Evolutionary conservation across 257 asterid species (phyloP).

Genomic region (Salvia miltiorrhiza): DNA sequence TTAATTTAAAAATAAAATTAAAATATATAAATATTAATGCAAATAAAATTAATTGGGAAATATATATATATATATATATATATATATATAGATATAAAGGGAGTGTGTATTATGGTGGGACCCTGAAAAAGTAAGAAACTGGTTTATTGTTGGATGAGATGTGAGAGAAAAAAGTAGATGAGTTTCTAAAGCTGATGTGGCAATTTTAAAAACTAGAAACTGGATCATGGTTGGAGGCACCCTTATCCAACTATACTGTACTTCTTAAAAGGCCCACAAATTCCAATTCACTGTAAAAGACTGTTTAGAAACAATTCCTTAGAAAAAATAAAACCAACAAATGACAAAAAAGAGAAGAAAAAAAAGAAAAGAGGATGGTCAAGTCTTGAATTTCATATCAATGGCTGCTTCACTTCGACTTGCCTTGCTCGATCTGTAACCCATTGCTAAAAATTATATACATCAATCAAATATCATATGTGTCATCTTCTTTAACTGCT

Average conservation of each 20-base stretch:
- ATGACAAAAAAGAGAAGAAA: not conserved
- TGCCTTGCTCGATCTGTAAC: slow-evolving; percentile 32
- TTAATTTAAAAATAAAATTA: too few relatives aligned
- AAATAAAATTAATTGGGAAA: too few relatives aligned
- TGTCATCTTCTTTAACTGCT: slow-evolving; percentile 24
- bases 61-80: too few relatives aligned
- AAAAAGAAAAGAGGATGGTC: not conserved
- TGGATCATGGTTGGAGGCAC: too few relatives aligned
- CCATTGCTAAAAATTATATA: slow-evolving; percentile 30
- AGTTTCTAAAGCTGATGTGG: too few relatives aligned
- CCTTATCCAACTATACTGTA: not conserved
- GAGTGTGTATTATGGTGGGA: too few relatives aligned
- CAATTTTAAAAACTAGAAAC: too few relatives aligned
- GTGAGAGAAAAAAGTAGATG: too few relatives aligned
- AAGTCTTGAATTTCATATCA: slow-evolving; percentile 22
- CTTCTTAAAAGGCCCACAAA: slow-evolving; percentile 11
- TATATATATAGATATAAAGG: too few relatives aligned
- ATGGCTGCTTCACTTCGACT: slow-evolving; percentile 21
- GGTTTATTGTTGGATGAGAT: too few relatives aligned
- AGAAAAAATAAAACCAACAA: not conserved
- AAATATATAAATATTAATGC: too few relatives aligned
- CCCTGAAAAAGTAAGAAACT: too few relatives aligned
- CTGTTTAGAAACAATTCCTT: slow-evolving; percentile 5
- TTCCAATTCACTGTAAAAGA: slow-evolving; percentile 15
- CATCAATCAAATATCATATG: slow-evolving; percentile 27